phyloP scores from a whole-genome alignment of 352 stramenopile species.

The Globisporangium viniferum region DNA sequence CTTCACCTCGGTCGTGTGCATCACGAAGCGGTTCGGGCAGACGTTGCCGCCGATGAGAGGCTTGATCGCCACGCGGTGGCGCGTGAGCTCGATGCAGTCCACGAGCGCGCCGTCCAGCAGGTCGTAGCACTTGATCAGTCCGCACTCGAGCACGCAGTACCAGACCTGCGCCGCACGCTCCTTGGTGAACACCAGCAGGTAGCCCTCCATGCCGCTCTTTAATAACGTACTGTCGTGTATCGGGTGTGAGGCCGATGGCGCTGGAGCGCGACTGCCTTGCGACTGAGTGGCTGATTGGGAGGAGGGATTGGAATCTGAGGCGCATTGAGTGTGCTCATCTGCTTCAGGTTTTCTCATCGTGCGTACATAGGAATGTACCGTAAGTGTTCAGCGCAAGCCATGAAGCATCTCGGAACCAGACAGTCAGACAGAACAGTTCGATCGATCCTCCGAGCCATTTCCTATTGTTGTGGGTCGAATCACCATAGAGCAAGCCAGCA shows the following conservation, averaged over 20 bases:
- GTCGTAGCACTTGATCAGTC: conserved; percentile 52
- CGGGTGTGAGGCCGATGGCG: not conserved
- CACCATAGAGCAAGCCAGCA: not conserved
- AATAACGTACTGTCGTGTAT: not conserved
- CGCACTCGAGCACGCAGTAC: conserved; percentile 72
- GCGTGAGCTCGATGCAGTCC: conserved; percentile 53
- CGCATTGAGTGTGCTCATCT: not conserved
- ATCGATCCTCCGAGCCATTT: not conserved
- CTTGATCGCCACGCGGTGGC: conserved; percentile 58
- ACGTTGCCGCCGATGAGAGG: conserved; percentile 36
- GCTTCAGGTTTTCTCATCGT: not conserved
- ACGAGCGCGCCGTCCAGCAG: conserved; percentile 27
- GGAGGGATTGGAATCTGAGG: not conserved
- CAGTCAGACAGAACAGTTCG: not conserved
- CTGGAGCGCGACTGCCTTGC: not conserved
- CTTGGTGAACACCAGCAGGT: conserved; percentile 59
- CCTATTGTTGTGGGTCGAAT: not conserved
- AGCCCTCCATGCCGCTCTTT: conserved; percentile 58
- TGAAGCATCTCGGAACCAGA: not conserved
- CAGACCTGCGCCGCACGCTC: conserved; percentile 37
- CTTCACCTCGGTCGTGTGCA: conserved; percentile 46
- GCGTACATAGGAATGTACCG: not conserved
- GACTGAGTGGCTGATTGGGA: not conserved
- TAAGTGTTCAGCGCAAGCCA: not conserved
- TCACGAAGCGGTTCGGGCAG: conserved; percentile 69